Conservation (phyloP, 148 eudicot species). For the Vaccinium vitisidaea region DNA sequence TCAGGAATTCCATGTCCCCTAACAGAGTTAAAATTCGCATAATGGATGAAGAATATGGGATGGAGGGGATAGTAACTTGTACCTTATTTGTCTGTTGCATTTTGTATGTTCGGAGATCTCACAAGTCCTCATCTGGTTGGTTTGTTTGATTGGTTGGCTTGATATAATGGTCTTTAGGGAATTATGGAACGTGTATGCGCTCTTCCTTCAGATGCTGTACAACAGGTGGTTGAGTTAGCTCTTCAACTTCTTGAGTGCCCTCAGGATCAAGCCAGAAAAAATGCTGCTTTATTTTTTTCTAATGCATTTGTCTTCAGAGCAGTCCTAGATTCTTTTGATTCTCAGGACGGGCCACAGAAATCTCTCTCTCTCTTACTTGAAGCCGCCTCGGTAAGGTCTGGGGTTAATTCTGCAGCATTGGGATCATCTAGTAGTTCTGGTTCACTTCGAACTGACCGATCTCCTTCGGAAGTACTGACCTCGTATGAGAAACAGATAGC, state of each 20-base stretch:
- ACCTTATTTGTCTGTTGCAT: not conserved
- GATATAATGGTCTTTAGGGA: constrained; percentile 45
- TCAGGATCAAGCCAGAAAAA: constrained; percentile 92
- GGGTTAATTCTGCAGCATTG: constrained; percentile 63
- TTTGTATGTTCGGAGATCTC: not conserved
- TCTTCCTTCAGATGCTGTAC: constrained; percentile 70
- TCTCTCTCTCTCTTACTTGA: constrained; percentile 58
- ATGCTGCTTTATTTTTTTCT: constrained; percentile 90
- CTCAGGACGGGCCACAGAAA: constrained; percentile 86
- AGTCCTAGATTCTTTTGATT: constrained; percentile 84
- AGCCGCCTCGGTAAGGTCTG: constrained; percentile 89
- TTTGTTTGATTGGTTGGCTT: not conserved
- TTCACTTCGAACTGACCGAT: constrained; percentile 70
- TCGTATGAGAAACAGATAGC: constrained; percentile 96
- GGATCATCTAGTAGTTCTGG: constrained; percentile 54
- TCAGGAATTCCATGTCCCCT: not conserved
- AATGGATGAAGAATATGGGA: not conserved
- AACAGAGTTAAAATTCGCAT: not conserved
- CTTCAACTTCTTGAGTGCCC: constrained; percentile 90
- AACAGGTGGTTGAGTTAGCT: constrained; percentile 76
- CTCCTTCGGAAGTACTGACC: constrained; percentile 79
- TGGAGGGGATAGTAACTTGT: not conserved
- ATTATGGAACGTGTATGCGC: constrained; percentile 97
- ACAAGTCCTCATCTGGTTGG: not conserved
- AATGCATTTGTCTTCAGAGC: constrained; percentile 95